Conservation (phyloP, 164 flowering plant genomes). For the Tetracentron sinense region DNA sequence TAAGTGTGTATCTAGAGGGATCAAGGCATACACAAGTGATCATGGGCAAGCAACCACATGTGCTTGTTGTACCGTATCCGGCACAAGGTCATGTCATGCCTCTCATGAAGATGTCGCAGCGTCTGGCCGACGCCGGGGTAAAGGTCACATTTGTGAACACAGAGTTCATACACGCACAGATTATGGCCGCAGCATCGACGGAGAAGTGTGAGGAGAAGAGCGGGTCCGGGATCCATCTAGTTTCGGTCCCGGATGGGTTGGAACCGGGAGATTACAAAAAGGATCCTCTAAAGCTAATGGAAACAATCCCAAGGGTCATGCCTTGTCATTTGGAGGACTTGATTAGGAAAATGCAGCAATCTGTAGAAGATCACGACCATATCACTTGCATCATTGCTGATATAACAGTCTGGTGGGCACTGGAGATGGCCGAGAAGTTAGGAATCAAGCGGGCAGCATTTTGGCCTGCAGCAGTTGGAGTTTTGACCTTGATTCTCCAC, state of each 20-base stretch:
- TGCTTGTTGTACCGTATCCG: no score
- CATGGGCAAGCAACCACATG: no score
- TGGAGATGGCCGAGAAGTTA: slow-evolving; percentile 24
- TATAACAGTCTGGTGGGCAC: slow-evolving; percentile 15
- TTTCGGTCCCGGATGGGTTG: slow-evolving; percentile 19
- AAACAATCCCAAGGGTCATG: slow-evolving; percentile 6
- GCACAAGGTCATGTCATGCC: no score
- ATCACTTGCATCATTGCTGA: slow-evolving; percentile 33
- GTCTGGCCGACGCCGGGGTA: no score
- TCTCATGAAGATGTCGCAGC: no score
- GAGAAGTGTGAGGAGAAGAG: neutral
- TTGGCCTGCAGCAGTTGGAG: slow-evolving; percentile 12
- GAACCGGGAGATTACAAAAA: slow-evolving; percentile 9
- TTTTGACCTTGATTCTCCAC: slow-evolving; percentile 2
- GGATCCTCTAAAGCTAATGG: neutral
- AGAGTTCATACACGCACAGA: neutral
- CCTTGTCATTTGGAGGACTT: slow-evolving; percentile 18
- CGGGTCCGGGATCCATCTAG: slow-evolving; percentile 12
- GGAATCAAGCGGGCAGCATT: slow-evolving; percentile 19
- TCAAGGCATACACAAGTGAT: no score
- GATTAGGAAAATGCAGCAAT: slow-evolving; percentile 8
- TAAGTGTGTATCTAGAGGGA: no score
- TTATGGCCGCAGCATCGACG: neutral
- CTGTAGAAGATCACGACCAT: slow-evolving; percentile 5
- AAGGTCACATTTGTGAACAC: no score